phyloP scores from a whole-genome alignment of 1,284 basidiomycete species.

The Inonotus hispidus region DNA sequence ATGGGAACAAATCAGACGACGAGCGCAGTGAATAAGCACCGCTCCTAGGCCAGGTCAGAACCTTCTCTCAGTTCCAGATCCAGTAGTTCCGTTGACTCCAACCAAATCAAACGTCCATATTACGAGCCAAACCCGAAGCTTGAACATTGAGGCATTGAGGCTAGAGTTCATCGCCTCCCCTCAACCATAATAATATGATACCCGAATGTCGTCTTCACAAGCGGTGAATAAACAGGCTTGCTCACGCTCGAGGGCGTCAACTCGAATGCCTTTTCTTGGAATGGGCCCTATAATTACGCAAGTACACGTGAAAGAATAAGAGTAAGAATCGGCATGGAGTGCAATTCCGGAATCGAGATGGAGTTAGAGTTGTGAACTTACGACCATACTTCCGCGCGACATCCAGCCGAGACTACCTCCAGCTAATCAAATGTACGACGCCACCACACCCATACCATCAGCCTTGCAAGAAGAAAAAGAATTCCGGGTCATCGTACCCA shows the following conservation, averaged over 20 bases:
- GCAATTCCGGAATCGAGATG: background rate
- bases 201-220: conserved; percentile 79
- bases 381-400: conserved; percentile 54
- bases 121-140: no score
- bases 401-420: conserved; percentile 84
- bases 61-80: no score
- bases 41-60: no score
- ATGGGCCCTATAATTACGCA: conserved; percentile 43
- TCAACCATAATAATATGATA: conserved; percentile 89
- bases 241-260: conserved; percentile 56
- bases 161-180: conserved; percentile 51
- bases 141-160: no score
- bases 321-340: no score
- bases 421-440: conserved; percentile 35
- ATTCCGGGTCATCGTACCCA: conserved; percentile 22
- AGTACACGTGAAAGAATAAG: no score
- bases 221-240: conserved; percentile 12
- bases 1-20: background rate
- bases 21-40: no score
- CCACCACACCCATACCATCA: no score
- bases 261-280: conserved; percentile 80
- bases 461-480: background rate
- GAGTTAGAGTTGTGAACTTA: background rate
- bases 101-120: no score
- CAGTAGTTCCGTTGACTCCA: no score